A percentile compares a stretch with the other conserved stretches of the same genome.
Evolutionary conservation across 1,284 basidiomycete genomes (phyloP).

Genomic region (Veloboletus limbatus): DNA sequence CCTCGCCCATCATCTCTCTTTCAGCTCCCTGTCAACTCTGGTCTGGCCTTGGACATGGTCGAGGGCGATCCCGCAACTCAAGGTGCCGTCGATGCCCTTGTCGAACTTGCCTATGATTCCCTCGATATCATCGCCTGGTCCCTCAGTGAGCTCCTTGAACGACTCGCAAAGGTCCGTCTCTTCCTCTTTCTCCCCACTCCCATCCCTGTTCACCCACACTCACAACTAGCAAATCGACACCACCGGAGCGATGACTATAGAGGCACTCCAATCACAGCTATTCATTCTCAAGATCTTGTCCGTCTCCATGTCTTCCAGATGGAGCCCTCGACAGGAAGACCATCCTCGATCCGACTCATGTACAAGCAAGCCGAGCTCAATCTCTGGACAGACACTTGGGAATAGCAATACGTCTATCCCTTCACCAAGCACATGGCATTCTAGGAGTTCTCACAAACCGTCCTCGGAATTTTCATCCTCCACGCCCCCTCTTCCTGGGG

Average conservation of each 20-base stretch:
- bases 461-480: slow-evolving; percentile 41
- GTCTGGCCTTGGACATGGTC: slow-evolving; percentile 65
- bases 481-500: slow-evolving; percentile 42
- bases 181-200: background rate
- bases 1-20: background rate
- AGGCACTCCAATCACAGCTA: slow-evolving; percentile 86
- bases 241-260: slow-evolving; percentile 55
- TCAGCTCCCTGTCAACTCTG: slow-evolving; percentile 86
- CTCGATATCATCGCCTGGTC: slow-evolving; percentile 77
- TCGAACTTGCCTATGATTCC: slow-evolving; percentile 74
- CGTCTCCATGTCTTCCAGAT: slow-evolving; percentile 75
- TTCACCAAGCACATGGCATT: slow-evolving; percentile 28
- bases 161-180: slow-evolving; percentile 66
- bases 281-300: slow-evolving; percentile 86
- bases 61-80: slow-evolving; percentile 73
- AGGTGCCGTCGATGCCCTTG: slow-evolving; percentile 72
- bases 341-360: slow-evolving; percentile 41
- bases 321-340: slow-evolving; percentile 46
- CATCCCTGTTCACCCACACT: slow-evolving; percentile 10
- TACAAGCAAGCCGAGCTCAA: slow-evolving; percentile 36
- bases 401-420: slow-evolving; percentile 15
- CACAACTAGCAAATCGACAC: slow-evolving; percentile 47
- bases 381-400: slow-evolving; percentile 18
- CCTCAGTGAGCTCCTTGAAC: slow-evolving; percentile 74
- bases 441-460: slow-evolving; percentile 33